A percentile compares a stretch with the other conserved stretches of the same genome.
Evolutionary conservation across 768 basidiomycete species (phyloP).

Genomic region (Boletus reticulatus): DNA sequence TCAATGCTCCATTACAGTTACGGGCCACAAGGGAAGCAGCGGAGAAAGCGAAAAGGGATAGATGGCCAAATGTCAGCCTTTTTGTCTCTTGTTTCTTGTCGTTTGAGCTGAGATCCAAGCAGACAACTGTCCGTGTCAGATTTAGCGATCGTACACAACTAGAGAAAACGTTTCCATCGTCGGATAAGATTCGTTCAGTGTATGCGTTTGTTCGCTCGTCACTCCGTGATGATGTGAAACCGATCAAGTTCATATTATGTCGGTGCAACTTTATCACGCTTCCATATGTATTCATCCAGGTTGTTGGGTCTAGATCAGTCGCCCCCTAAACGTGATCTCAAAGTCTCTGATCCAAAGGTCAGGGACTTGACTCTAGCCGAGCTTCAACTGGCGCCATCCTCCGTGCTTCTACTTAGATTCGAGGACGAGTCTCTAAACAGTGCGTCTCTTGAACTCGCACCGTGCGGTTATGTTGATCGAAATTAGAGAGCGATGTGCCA

Average conservation of each 20-base stretch:
- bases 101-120: slow-evolving; percentile 13
- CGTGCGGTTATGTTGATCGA: background rate
- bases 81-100: background rate
- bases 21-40: slow-evolving; percentile 62
- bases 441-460: slow-evolving; percentile 23
- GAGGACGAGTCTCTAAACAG: slow-evolving; percentile 70
- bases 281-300: background rate
- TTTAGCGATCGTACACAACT: slow-evolving; percentile 82
- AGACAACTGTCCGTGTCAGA: slow-evolving; percentile 81
- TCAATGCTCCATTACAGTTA: slow-evolving; percentile 69
- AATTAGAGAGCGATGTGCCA: slow-evolving; percentile 49
- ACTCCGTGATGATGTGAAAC: slow-evolving; percentile 71
- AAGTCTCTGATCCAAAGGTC: slow-evolving; percentile 73
- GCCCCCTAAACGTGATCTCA: slow-evolving; percentile 81
- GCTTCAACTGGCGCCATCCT: slow-evolving; percentile 77
- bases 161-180: slow-evolving; percentile 75
- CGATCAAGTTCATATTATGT: slow-evolving; percentile 86
- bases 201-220: slow-evolving; percentile 81
- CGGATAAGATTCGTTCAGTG: slow-evolving; percentile 74
- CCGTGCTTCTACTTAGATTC: slow-evolving; percentile 74
- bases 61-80: slow-evolving; percentile 66
- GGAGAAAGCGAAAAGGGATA: slow-evolving; percentile 55
- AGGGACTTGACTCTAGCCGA: slow-evolving; percentile 66
- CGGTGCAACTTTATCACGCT: slow-evolving; percentile 26
- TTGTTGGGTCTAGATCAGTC: slow-evolving; percentile 55